A percentile compares a stretch with the other conserved stretches of the same genome.
Conservation (phyloP, 2,329 filamentous ascomycete species). For the Alternaria atra region DNA sequence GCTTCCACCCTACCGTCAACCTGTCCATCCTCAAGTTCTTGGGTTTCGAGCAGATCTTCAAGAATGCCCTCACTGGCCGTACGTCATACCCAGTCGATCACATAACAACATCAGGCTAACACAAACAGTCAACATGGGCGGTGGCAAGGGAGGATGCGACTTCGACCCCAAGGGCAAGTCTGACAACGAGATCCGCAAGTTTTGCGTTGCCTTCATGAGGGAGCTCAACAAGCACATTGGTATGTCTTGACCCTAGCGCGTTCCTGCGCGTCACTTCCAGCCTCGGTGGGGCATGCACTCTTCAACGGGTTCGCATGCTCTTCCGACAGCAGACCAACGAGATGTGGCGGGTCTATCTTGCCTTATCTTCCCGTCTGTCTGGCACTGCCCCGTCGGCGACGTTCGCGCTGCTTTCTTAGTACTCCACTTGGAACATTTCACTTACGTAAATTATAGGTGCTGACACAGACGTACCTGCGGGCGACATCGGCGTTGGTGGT, state of each 20-base stretch:
- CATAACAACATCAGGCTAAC: constrained; percentile 14
- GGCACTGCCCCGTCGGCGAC: constrained; percentile 13
- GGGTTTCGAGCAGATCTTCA: constrained; percentile 99
- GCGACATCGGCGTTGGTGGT: constrained; percentile 92
- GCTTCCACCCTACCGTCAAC: constrained; percentile 91
- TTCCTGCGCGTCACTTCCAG: constrained; percentile 6
- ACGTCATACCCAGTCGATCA: constrained; percentile 52
- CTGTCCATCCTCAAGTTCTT: constrained; percentile 88
- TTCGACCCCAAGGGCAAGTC: constrained; percentile 99
- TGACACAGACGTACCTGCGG: constrained; percentile 94
- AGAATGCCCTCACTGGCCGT: constrained; percentile 97
- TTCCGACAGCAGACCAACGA: constrained; percentile 25
- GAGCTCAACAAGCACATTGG: constrained; percentile 92
- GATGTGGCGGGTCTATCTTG: constrained; percentile 21
- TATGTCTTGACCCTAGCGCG: constrained; percentile 26
- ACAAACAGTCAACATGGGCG: constrained; percentile 82
- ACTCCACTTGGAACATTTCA: constrained; percentile 49
- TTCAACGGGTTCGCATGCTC: constrained; percentile 25
- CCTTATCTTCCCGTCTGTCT: constrained; percentile 23
- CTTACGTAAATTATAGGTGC: constrained; percentile 62
- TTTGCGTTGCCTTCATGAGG: constrained; percentile 96
- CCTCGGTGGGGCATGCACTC: constrained; percentile 21
- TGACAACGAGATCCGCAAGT: constrained; percentile 95
- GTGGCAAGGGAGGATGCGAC: constrained; percentile 96
- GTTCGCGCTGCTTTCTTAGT: constrained; percentile 1